Percentiles rank a stretch among this genome's conserved stretches.
Evolutionary conservation across 2,329 filamentous ascomycete species (phyloP).

Genomic region (Plenodomus tracheiphilus): DNA sequence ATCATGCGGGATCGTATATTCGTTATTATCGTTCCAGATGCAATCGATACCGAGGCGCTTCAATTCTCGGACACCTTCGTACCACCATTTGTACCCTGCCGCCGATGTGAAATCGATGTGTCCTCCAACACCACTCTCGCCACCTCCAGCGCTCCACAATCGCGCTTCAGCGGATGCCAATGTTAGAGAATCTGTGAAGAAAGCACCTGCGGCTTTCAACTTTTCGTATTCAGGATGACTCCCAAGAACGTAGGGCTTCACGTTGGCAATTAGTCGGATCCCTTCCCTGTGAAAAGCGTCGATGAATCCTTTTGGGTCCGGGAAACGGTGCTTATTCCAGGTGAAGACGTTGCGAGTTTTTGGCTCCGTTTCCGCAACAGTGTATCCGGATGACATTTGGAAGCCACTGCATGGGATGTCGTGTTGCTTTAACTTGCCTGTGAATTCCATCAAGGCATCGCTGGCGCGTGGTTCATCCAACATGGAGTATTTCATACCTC

Average conservation of each 20-base stretch:
- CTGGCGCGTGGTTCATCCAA: constrained; percentile 58
- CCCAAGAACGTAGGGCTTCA: constrained; percentile 71
- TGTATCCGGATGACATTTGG: constrained; percentile 75
- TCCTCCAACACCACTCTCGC: constrained; percentile 69
- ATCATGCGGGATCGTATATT: constrained; percentile 69
- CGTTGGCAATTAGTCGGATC: constrained; percentile 70
- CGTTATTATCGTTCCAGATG: constrained; percentile 82
- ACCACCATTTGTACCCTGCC: constrained; percentile 72
- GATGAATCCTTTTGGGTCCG: constrained; percentile 67
- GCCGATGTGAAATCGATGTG: constrained; percentile 75
- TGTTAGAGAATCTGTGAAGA: constrained; percentile 64
- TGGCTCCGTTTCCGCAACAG: constrained; percentile 66
- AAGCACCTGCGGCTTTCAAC: constrained; percentile 60
- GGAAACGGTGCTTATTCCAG: constrained; percentile 73
- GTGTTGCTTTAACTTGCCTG: constrained; percentile 63
- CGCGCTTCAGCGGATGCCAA: constrained; percentile 59
- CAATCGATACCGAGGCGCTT: constrained; percentile 68
- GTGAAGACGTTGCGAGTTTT: constrained; percentile 73
- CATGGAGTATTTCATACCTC: constrained; percentile 66
- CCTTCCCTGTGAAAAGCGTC: constrained; percentile 64
- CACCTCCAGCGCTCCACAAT: constrained; percentile 73
- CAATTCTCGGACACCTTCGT: constrained; percentile 65
- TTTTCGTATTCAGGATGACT: constrained; percentile 69
- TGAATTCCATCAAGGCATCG: constrained; percentile 64
- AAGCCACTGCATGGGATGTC: constrained; percentile 72